Evolutionary conservation across 2,329 filamentous ascomycete species (phyloP).

Genomic region (Sarocladium kiliense): DNA sequence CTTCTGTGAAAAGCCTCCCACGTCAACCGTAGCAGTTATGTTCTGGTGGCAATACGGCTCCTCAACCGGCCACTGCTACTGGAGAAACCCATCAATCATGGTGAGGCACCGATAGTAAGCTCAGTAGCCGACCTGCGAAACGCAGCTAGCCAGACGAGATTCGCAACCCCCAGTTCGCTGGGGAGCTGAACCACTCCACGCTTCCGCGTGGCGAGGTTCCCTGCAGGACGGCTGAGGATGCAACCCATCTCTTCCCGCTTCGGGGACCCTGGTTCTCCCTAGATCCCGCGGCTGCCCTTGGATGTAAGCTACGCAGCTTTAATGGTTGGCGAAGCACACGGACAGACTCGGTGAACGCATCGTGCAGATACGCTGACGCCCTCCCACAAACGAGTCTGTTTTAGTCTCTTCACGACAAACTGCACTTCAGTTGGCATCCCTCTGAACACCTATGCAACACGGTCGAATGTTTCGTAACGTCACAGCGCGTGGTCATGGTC

Average conservation of each 20-base stretch:
- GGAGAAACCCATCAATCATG: too few species aligned
- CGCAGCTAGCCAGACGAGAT: too few species aligned
- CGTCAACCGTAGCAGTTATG: neutral
- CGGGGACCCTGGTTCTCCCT: neutral
- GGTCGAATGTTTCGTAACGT: neutral
- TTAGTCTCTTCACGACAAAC: neutral
- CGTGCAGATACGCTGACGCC: neutral
- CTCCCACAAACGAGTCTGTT: neutral
- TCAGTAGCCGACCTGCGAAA: too few species aligned
- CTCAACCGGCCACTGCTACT: too few species aligned
- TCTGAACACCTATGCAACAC: neutral
- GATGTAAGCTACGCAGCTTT: neutral
- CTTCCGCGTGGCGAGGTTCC: conserved; percentile 3
- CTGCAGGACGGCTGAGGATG: conserved; percentile 8
- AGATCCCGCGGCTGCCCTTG: neutral
- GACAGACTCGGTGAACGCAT: neutral
- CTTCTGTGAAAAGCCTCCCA: neutral
- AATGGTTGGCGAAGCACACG: neutral
- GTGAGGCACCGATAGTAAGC: too few species aligned
- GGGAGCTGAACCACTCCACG: neutral
- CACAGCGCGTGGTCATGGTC: neutral
- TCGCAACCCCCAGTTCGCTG: too few species aligned
- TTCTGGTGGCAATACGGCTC: neutral
- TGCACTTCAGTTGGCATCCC: neutral
- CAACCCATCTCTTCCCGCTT: neutral